Conservation (phyloP, 1,284 basidiomycete species). For the Omphalotus olearius region DNA sequence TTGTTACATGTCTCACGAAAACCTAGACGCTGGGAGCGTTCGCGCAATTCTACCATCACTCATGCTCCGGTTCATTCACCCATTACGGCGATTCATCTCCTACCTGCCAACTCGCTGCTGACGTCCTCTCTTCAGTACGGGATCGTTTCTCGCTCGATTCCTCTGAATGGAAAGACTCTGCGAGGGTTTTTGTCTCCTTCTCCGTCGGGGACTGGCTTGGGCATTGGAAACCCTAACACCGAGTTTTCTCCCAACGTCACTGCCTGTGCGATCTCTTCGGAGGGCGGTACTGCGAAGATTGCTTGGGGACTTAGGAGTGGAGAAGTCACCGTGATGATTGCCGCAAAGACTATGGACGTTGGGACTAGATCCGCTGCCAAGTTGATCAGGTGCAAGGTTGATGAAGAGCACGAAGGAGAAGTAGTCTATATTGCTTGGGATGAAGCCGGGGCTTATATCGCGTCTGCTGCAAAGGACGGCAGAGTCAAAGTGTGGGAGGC, state of each 20-base stretch:
- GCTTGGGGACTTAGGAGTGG: slow-evolving; percentile 78
- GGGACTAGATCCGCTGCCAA: slow-evolving; percentile 40
- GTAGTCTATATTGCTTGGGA: slow-evolving; percentile 55
- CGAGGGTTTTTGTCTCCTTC: slow-evolving; percentile 72
- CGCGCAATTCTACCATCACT: slow-evolving; percentile 54
- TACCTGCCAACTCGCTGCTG: slow-evolving; percentile 57
- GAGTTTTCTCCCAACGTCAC: slow-evolving; percentile 73
- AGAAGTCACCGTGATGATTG: slow-evolving; percentile 60
- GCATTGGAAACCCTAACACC: slow-evolving; percentile 73
- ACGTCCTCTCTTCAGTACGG: slow-evolving; percentile 68
- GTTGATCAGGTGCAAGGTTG: slow-evolving; percentile 41
- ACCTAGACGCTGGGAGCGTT: slow-evolving; percentile 68
- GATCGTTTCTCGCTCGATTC: slow-evolving; percentile 70
- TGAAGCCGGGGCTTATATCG: slow-evolving; percentile 29
- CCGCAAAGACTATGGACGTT: slow-evolving; percentile 54
- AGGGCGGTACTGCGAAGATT: slow-evolving; percentile 65
- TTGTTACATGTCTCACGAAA: not conserved
- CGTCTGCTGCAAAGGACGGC: slow-evolving; percentile 61
- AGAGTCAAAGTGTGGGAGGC: slow-evolving; percentile 69
- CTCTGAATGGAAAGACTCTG: slow-evolving; percentile 66
- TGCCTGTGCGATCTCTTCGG: slow-evolving; percentile 50
- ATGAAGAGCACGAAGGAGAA: slow-evolving; percentile 56
- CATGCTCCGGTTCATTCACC: slow-evolving; percentile 58
- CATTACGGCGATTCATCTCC: slow-evolving; percentile 53
- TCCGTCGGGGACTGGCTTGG: slow-evolving; percentile 56